Evolutionary conservation across 176 grass and related monocot genomes (phyloP).

Genomic region (Triticum monococcum): DNA sequence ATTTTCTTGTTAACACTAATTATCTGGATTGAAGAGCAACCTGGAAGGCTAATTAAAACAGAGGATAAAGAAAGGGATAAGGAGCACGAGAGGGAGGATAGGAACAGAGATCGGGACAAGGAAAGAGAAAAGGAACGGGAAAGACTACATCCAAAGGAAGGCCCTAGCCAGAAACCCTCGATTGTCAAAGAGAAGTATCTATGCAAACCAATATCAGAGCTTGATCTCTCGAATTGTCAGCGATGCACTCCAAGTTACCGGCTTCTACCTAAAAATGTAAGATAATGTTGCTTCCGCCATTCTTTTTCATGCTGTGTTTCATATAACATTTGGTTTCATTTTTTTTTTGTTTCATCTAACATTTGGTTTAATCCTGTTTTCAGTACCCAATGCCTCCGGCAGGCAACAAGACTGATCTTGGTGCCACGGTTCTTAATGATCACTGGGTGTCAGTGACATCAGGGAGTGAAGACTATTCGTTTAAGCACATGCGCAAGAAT

Average conservation of each 20-base stretch:
- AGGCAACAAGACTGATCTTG: conserved; percentile 80
- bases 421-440: conserved; percentile 83
- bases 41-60: conserved; percentile 40
- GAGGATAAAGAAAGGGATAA: conserved; percentile 67
- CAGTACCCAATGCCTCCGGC: conserved; percentile 87
- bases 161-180: conserved; percentile 60
- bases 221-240: conserved; percentile 93
- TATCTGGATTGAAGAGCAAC: conserved; percentile 47
- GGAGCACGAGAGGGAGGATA: conserved; percentile 64
- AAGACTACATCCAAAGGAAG: conserved; percentile 54
- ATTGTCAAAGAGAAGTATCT: conserved; percentile 84
- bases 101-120: conserved; percentile 63
- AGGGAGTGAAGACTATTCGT: conserved; percentile 99
- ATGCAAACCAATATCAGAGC: conserved; percentile 93
- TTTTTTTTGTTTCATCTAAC: conserved; percentile 12
- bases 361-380: conserved; percentile 22
- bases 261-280: conserved; percentile 94
- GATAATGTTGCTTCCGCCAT: conserved; percentile 4
- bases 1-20: conserved; percentile 36
- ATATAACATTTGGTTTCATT: background rate
- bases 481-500: conserved; percentile 99
- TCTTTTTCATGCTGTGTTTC: background rate
- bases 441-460: conserved; percentile 98
- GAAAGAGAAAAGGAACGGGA: conserved; percentile 77
- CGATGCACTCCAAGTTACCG: conserved; percentile 92